Conservation (phyloP, 306 rosid genomes). For the Rubus parviflorus region DNA sequence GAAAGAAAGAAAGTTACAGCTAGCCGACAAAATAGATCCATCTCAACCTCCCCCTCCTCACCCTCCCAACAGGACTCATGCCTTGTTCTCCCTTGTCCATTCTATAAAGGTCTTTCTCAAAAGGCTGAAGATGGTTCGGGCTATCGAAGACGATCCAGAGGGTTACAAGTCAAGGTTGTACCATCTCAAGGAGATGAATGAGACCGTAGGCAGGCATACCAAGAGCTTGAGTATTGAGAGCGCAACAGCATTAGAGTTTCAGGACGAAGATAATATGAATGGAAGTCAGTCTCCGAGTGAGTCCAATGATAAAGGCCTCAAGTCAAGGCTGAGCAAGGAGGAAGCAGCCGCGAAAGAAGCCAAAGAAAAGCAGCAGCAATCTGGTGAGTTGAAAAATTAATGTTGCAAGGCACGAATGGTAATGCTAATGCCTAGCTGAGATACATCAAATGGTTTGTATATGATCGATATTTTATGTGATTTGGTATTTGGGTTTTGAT, state of each 20-base stretch:
- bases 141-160: conserved; percentile 34
- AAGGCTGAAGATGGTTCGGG: conserved; percentile 35
- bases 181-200: conserved; percentile 35
- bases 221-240: conserved; percentile 72
- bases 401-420: background rate
- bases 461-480: background rate
- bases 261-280: conserved; percentile 36
- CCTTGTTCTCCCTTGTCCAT: conserved; percentile 13
- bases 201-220: conserved; percentile 45
- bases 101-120: conserved; percentile 24
- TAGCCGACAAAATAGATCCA: conserved; percentile 25
- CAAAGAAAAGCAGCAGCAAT: conserved; percentile 42
- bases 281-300: conserved; percentile 39
- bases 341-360: conserved; percentile 51
- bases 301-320: conserved; percentile 23
- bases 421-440: background rate
- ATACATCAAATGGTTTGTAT: background rate
- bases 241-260: conserved; percentile 28
- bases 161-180: conserved; percentile 28
- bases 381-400: conserved; percentile 37
- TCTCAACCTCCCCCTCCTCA: background rate
- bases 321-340: conserved; percentile 39
- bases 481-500: conserved; percentile 33
- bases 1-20: background rate
- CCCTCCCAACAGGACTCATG: conserved; percentile 11